These are phyloP conservation scores for Backusella parvicylindrica DNA, from an alignment of 192 early-diverging fungal genomes.

Conservation along the genomic window DNA sequence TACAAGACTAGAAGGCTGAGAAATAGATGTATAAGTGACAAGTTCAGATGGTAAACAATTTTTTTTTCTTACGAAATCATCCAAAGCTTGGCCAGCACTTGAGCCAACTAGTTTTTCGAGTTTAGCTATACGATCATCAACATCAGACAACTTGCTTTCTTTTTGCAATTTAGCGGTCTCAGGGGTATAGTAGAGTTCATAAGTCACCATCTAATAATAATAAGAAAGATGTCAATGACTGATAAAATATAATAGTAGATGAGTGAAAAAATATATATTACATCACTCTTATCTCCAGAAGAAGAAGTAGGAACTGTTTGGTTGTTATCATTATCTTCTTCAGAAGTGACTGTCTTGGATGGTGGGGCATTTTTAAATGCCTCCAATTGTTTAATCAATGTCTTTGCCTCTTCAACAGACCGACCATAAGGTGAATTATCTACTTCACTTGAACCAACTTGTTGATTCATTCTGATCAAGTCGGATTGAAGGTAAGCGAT, in stretches of 20 bases:
- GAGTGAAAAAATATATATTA: no score
- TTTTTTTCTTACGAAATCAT: slow-evolving; percentile 39
- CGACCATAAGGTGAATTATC: slow-evolving; percentile 31
- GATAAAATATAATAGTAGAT: no score
- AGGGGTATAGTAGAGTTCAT: slow-evolving; percentile 72
- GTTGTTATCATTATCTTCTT: not conserved
- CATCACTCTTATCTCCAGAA: not conserved
- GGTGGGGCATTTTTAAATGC: slow-evolving; percentile 40
- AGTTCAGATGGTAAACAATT: no score
- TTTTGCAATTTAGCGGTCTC: slow-evolving; percentile 51
- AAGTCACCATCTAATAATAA: slow-evolving; percentile 52
- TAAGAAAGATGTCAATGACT: no score
- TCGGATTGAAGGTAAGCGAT: slow-evolving; percentile 51
- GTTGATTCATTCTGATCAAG: slow-evolving; percentile 43
- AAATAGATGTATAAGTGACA: not conserved
- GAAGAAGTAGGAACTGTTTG: not conserved
- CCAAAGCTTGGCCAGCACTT: slow-evolving; percentile 55
- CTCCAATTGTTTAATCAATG: slow-evolving; percentile 50
- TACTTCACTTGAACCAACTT: slow-evolving; percentile 28
- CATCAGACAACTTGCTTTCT: slow-evolving; percentile 53
- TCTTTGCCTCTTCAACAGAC: slow-evolving; percentile 43
- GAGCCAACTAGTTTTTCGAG: slow-evolving; percentile 70
- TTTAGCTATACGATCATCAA: slow-evolving; percentile 65
- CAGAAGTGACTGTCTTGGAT: not conserved
- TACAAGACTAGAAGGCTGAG: slow-evolving; percentile 13